Percentiles rank a stretch among this genome's conserved stretches.
Conservation (phyloP, 148 eudicot species). For the Rhododendron vialii region DNA sequence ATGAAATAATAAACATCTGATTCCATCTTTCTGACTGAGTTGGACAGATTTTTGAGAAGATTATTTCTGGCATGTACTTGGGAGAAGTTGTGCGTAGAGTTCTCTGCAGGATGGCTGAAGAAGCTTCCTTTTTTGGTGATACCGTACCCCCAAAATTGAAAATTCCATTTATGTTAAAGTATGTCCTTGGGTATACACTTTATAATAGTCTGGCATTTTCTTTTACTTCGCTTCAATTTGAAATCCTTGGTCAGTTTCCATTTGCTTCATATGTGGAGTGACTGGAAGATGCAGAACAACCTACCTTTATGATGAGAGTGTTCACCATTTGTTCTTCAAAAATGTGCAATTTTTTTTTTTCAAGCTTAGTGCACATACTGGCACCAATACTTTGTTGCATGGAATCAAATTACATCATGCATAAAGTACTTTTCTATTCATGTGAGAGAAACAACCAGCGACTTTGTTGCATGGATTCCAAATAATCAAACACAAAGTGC, state of each 20-base stretch:
- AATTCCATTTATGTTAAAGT: slow-evolving; percentile 53
- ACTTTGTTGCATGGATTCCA: background rate
- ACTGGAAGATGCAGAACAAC: background rate
- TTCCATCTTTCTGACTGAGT: background rate
- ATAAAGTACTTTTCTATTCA: background rate
- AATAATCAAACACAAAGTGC: background rate
- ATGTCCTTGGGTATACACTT: background rate
- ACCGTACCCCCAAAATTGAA: slow-evolving; percentile 62
- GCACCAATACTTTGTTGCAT: background rate
- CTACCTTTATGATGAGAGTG: background rate
- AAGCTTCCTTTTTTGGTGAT: slow-evolving; percentile 83
- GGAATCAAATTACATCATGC: background rate
- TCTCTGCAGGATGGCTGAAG: slow-evolving; percentile 71
- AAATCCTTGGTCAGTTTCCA: background rate
- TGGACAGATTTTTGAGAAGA: slow-evolving; percentile 83
- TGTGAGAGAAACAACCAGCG: background rate
- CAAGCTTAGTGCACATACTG: background rate
- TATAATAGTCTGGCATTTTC: background rate
- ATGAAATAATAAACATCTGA: background rate
- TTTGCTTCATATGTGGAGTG: background rate
- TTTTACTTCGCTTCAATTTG: background rate
- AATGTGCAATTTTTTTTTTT: background rate
- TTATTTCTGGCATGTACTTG: slow-evolving; percentile 91
- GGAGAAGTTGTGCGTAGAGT: slow-evolving; percentile 92
- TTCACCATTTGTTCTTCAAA: background rate